phyloP scores from a whole-genome alignment of 345 rosid genomes.

The rapeseed (Brassica napus) region DNA sequence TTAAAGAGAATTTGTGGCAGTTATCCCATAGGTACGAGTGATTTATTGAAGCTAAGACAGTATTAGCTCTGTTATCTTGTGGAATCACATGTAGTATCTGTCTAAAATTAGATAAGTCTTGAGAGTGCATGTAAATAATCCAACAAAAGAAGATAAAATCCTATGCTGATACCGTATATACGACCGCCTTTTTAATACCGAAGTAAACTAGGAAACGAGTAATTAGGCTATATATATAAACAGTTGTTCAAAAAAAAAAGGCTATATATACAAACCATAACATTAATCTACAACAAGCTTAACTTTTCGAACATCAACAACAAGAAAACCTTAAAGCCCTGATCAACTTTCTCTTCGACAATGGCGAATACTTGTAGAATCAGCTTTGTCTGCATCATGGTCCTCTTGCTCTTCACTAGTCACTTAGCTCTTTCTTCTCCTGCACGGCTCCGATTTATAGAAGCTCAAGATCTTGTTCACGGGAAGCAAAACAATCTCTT shows the following conservation, averaged over 20 bases:
- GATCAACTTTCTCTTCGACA: constrained; percentile 11
- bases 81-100: no score
- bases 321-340: background rate
- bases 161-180: background rate
- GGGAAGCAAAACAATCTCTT: constrained; percentile 1
- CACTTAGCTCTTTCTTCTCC: constrained; percentile 20
- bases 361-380: constrained; percentile 12
- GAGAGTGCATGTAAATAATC: background rate
- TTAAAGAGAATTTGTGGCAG: no score
- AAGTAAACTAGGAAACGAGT: background rate
- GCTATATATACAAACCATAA: background rate
- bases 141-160: background rate
- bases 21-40: no score
- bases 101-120: background rate
- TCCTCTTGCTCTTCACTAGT: constrained; percentile 9
- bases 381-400: constrained; percentile 15
- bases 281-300: background rate
- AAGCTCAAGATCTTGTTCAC: constrained; percentile 4
- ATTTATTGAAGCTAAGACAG: no score
- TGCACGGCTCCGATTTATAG: background rate
- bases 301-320: background rate
- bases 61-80: no score
- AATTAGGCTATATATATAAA: background rate
- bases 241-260: no score
- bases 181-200: background rate